Conservation (phyloP, 1,139 yeast genomes). For the Taphrina confusa region DNA sequence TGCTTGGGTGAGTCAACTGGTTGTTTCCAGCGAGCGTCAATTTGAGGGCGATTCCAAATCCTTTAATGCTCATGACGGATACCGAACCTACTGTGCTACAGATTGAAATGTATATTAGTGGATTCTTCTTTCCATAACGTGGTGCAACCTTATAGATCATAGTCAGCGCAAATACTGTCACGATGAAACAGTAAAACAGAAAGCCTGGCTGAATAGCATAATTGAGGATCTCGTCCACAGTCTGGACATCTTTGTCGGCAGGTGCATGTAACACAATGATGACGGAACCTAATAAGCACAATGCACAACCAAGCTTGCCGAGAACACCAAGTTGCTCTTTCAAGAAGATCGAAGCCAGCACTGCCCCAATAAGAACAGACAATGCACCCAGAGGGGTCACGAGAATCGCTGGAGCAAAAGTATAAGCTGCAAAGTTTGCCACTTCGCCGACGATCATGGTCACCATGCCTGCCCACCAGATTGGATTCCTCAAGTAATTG, state of each 20-base stretch:
- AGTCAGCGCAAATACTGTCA: conserved; percentile 65
- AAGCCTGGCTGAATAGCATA: conserved; percentile 87
- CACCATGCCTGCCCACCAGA: conserved; percentile 91
- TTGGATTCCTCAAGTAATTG: conserved; percentile 76
- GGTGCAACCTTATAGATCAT: conserved; percentile 87
- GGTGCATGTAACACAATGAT: conserved; percentile 91
- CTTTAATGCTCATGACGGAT: conserved; percentile 89
- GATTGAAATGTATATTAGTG: conserved; percentile 85
- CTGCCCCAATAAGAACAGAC: conserved; percentile 87
- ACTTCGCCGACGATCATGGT: conserved; percentile 85
- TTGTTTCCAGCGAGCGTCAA: conserved; percentile 84
- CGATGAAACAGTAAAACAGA: conserved; percentile 63
- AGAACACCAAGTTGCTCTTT: conserved; percentile 83
- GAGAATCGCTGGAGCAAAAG: conserved; percentile 90
- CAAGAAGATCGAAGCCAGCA: conserved; percentile 77
- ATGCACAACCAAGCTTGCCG: conserved; percentile 94
- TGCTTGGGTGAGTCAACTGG: conserved; percentile 81
- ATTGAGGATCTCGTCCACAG: conserved; percentile 81
- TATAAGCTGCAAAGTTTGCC: conserved; percentile 92
- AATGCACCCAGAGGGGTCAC: conserved; percentile 92
- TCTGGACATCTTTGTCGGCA: conserved; percentile 81
- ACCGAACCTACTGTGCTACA: conserved; percentile 90
- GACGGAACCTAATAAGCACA: conserved; percentile 85
- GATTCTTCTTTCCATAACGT: conserved; percentile 73
- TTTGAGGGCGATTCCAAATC: conserved; percentile 88